These are phyloP conservation scores for Globisporangium lucens DNA, from an alignment of 352 stramenopile species.

Conservation along the genomic window DNA sequence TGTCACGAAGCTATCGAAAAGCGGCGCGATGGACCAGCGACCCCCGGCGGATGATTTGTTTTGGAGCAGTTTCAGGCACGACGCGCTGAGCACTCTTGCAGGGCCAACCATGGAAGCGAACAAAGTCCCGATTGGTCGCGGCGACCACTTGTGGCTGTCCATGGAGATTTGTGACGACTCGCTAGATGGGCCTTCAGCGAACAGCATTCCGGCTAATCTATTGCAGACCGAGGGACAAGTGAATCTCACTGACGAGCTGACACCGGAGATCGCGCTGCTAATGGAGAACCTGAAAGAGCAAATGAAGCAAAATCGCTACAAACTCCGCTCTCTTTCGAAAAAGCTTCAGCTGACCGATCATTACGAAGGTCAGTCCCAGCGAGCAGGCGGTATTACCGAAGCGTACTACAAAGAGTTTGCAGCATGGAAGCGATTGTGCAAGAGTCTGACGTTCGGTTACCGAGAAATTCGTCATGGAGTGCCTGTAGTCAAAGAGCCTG, in stretches of 20 bases:
- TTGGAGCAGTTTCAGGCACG: conserved; percentile 63
- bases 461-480: conserved; percentile 21
- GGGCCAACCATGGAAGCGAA: conserved; percentile 40
- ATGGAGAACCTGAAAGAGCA: conserved; percentile 75
- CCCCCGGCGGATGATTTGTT: conserved; percentile 12
- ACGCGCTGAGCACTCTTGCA: conserved; percentile 45
- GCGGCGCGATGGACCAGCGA: conserved; percentile 1
- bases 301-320: conserved; percentile 68
- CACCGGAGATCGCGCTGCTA: conserved; percentile 69
- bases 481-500: not conserved
- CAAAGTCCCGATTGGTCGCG: conserved; percentile 34
- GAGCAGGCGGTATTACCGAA: conserved; percentile 31
- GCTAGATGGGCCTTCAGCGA: not conserved
- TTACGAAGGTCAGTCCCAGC: conserved; percentile 17
- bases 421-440: conserved; percentile 74
- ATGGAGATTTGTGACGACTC: conserved; percentile 34
- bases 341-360: conserved; percentile 31
- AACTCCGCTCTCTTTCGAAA: conserved; percentile 47
- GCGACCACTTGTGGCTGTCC: conserved; percentile 52
- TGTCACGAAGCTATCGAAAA: conserved; percentile 31
- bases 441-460: conserved; percentile 65
- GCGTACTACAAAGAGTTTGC: conserved; percentile 75
- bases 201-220: not conserved
- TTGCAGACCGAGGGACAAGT: not conserved
- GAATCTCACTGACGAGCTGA: conserved; percentile 50